These are phyloP conservation scores for Colletotrichum tabaci DNA, from an alignment of 2,329 filamentous ascomycete genomes.

Conservation along the genomic window DNA sequence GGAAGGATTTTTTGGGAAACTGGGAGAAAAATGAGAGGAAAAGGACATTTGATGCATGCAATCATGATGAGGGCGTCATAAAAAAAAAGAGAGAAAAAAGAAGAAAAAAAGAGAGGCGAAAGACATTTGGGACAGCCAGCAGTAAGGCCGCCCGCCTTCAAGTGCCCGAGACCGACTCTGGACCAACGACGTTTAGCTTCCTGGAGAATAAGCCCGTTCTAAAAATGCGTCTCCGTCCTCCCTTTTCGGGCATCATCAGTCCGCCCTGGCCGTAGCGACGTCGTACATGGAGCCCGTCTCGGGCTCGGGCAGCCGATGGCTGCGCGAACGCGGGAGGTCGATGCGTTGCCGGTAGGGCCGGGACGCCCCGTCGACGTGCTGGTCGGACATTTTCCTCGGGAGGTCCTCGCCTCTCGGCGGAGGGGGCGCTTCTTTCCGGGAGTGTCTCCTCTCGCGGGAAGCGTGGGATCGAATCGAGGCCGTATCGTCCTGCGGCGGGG, in stretches of 20 bases:
- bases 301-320: slow-evolving; percentile 26
- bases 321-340: slow-evolving; percentile 37
- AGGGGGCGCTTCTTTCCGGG: slow-evolving; percentile 23
- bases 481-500: slow-evolving; percentile 19
- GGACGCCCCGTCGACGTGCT: slow-evolving; percentile 37
- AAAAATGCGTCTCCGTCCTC: slow-evolving; percentile 17
- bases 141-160: not conserved
- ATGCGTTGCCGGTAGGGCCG: slow-evolving; percentile 38
- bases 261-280: slow-evolving; percentile 33
- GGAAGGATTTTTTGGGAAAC: too few species aligned
- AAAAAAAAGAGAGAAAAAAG: not conserved
- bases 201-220: slow-evolving; percentile 7
- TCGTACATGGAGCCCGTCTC: slow-evolving; percentile 39
- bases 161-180: not conserved
- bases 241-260: slow-evolving; percentile 28
- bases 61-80: slow-evolving; percentile 28
- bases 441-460: slow-evolving; percentile 35
- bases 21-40: too few species aligned
- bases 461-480: slow-evolving; percentile 37
- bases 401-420: slow-evolving; percentile 30
- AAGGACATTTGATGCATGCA: slow-evolving; percentile 30
- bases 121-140: not conserved
- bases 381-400: slow-evolving; percentile 26
- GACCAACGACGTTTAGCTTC: slow-evolving; percentile 1
- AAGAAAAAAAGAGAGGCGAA: not conserved